phyloP scores from a whole-genome alignment of 1,139 yeast species.

The Kurtzmaniella quercitrusa region DNA sequence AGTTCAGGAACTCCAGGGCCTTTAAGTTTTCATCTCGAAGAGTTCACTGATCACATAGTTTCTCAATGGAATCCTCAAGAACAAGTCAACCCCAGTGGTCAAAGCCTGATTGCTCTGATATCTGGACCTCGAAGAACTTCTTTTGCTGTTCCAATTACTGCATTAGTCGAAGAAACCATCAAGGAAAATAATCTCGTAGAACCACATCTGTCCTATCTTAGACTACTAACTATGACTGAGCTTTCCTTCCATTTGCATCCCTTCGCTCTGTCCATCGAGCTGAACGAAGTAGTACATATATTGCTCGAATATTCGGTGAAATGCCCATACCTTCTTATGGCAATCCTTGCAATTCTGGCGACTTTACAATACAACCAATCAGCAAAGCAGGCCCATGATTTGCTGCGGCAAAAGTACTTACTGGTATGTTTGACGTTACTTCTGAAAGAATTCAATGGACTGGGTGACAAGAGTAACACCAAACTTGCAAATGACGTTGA shows the following conservation, averaged over 20 bases:
- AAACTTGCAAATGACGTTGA: slow-evolving; percentile 30
- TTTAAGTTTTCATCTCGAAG: slow-evolving; percentile 13
- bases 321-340: slow-evolving; percentile 32
- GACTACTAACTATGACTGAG: slow-evolving; percentile 24
- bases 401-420: slow-evolving; percentile 27
- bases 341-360: slow-evolving; percentile 35
- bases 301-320: slow-evolving; percentile 30
- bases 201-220: slow-evolving; percentile 30
- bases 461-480: slow-evolving; percentile 10
- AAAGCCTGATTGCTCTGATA: slow-evolving; percentile 4
- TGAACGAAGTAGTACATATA: slow-evolving; percentile 31
- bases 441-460: slow-evolving; percentile 27
- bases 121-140: slow-evolving; percentile 6
- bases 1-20: not conserved
- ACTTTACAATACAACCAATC: slow-evolving; percentile 34
- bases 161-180: slow-evolving; percentile 22
- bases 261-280: slow-evolving; percentile 32
- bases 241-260: slow-evolving; percentile 33
- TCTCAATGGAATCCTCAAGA: not conserved
- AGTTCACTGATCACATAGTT: slow-evolving; percentile 12
- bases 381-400: slow-evolving; percentile 26
- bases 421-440: slow-evolving; percentile 28
- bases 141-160: slow-evolving; percentile 13
- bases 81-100: not conserved
- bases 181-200: slow-evolving; percentile 20